phyloP scores from a whole-genome alignment of 2,329 filamentous ascomycete genomes.

The Trichoderma harzianum region DNA sequence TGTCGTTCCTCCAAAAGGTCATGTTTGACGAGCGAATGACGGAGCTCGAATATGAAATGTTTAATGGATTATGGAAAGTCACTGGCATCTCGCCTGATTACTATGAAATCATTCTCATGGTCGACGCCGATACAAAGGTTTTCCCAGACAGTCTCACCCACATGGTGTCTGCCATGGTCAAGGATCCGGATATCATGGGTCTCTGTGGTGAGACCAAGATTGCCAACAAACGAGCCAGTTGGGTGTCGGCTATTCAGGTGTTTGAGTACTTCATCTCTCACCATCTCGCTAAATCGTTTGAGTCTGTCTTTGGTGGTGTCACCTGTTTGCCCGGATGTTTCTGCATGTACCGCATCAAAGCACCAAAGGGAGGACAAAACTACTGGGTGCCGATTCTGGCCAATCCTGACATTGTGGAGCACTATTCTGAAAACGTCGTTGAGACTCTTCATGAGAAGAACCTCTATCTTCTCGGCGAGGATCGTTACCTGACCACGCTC shows the following conservation, averaged over 20 bases:
- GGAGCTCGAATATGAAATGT: constrained; percentile 98
- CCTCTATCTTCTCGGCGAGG: constrained; percentile 82
- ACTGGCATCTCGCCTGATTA: constrained; percentile 98
- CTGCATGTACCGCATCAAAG: constrained; percentile 99
- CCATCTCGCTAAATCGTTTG: constrained; percentile 93
- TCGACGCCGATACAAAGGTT: constrained; percentile 98
- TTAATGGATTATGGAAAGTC: constrained; percentile 98
- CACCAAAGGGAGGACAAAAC: constrained; percentile 95
- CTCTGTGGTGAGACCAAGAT: constrained; percentile 99
- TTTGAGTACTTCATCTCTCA: constrained; percentile 99
- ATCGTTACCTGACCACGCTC: constrained; percentile 91
- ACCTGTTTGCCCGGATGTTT: constrained; percentile 98
- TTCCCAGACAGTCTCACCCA: constrained; percentile 98
- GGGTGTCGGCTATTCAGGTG: constrained; percentile 97
- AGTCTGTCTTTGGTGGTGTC: constrained; percentile 97
- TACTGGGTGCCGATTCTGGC: constrained; percentile 99
- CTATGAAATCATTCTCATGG: constrained; percentile 97
- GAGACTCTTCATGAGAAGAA: constrained; percentile 99
- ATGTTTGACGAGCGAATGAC: constrained; percentile 99
- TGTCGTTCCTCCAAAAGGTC: constrained; percentile 99
- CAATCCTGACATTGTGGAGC: constrained; percentile 97
- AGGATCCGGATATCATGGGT: constrained; percentile 98
- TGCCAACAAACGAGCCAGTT: constrained; percentile 91
- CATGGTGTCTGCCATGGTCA: constrained; percentile 99
- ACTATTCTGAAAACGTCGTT: constrained; percentile 98